Base-by-base conservation (phyloP, 148 eudicot genomes). In the Rhododendron williamsianum region DNA sequence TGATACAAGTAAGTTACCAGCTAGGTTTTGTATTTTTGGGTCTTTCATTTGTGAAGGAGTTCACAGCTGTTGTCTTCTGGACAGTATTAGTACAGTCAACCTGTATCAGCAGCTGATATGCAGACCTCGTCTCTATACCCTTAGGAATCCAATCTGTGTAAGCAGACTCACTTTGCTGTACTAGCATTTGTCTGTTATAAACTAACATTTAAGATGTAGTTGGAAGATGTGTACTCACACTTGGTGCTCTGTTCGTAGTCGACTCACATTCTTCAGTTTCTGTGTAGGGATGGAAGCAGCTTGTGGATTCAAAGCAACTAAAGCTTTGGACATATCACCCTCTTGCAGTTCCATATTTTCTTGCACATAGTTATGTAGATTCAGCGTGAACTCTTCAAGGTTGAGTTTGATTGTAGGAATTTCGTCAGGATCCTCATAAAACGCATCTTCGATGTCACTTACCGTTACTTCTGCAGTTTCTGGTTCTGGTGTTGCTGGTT, bases 231-330 rank as follows among this genome's bases (percentile, higher is more conserved):
- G 54, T 80, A 90, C 93, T 89, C 89, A 92, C 94, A 92, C 94
- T 89, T 88, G 91, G 86, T 91, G 92, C 87, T 92, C 94, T 81
- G 94, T 92, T 63, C 94, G 86, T 46, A 92, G 87, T 51, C 94
- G 91, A 77, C 87, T 90, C 69, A 92, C 90, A 82, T 88, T 82
- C 85, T 92, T 92, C 80, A 92, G 87, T 84, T 92, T 90, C 12
- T 90, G 91, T n/a, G 84, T 82, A 46, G 94, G 92, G 52, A 89
- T 88, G 21, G 94, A 92, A 84, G 92, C 92, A 43, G 78, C 80
- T 82, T 83, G 85, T 78, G 91, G 91, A 58, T 88, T 84, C 82
- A 90, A 83, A 56, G 92, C 89, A 82, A 92, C 91, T 38, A 92
- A 74, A 16, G 94, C 91, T 87, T 87, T 88, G 77, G 94, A 92